A percentile compares a stretch with the other conserved stretches of the same genome.
Evolutionary conservation across 225 moss, liverwort and hornwort species (phyloP).

Genomic region (Thuidium tamariscinum): DNA sequence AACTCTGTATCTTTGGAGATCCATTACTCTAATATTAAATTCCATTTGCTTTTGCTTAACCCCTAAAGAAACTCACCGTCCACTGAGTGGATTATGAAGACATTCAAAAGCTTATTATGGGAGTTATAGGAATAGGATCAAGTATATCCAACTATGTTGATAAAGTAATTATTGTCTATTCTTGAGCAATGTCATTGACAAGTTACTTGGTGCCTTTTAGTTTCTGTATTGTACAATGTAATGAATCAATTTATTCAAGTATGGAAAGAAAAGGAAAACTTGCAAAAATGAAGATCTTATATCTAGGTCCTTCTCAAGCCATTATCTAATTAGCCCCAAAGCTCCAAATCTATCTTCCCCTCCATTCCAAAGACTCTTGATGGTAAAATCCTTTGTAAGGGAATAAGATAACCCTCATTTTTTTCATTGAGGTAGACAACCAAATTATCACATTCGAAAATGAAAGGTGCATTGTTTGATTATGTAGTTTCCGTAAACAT

Average conservation of each 20-base stretch:
- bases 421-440: background rate
- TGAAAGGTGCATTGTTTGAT: background rate
- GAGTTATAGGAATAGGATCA: background rate
- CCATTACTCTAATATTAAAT: background rate
- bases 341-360: too few relatives aligned
- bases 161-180: background rate
- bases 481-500: background rate
- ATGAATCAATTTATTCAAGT: background rate
- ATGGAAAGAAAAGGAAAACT: background rate
- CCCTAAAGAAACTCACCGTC: background rate
- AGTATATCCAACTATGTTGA: background rate
- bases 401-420: background rate
- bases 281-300: background rate
- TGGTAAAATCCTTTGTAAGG: background rate
- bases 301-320: background rate
- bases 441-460: too few relatives aligned
- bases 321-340: too few relatives aligned
- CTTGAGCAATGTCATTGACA: accelerated
- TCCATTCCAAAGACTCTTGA: accelerated
- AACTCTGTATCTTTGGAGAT: background rate
- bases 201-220: background rate
- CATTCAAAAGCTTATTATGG: background rate
- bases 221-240: too few relatives aligned
- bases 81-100: background rate
- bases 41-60: background rate